Evolutionary conservation across 257 asterid genomes (phyloP).

Genomic region (Nicotiana otophora): DNA sequence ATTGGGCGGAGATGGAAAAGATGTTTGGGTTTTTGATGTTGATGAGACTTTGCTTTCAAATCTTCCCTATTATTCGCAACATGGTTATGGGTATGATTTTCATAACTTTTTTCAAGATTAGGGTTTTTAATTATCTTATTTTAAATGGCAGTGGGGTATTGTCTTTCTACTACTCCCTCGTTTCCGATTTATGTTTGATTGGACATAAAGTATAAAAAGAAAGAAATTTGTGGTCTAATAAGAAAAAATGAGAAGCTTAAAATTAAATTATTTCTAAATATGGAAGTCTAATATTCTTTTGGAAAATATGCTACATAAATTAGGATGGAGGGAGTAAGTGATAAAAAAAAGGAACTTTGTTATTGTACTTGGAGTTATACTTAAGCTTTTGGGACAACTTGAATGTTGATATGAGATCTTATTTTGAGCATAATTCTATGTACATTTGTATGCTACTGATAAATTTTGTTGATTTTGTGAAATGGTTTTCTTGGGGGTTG

Average conservation of each 20-base stretch:
- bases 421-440: neutral
- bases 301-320: neutral
- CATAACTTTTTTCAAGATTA: neutral
- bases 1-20: conserved; percentile 46
- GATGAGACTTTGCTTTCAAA: conserved; percentile 88
- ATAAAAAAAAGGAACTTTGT: neutral
- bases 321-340: neutral
- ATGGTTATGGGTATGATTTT: conserved; percentile 59
- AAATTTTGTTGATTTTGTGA: neutral
- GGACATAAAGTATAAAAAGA: too few species aligned
- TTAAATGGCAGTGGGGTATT: too few species aligned
- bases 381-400: neutral
- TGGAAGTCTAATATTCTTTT: too few species aligned
- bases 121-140: neutral
- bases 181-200: too few species aligned
- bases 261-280: too few species aligned
- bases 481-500: neutral
- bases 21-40: conserved; percentile 74
- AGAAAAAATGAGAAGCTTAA: too few species aligned
- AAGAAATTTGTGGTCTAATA: too few species aligned
- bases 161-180: too few species aligned
- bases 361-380: neutral
- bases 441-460: conserved; percentile 38
- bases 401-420: neutral
- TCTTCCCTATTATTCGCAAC: conserved; percentile 71